Conservation (phyloP, 306 rosid genomes). For the Malus asiatica region DNA sequence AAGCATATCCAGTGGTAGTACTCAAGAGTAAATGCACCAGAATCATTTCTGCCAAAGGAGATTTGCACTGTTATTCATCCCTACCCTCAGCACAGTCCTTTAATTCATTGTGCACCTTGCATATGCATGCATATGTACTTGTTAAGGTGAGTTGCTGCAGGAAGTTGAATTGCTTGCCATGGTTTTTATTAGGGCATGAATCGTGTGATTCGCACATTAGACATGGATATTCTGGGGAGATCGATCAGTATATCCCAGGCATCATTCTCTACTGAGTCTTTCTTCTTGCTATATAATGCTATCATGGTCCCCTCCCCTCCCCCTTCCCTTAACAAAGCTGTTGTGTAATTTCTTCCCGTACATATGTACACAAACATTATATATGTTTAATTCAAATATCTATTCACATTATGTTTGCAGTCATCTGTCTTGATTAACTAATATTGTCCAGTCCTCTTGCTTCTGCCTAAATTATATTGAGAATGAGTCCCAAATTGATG, state of each 20-base stretch:
- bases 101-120: neutral
- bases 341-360: no score
- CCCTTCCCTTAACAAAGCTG: neutral
- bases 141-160: neutral
- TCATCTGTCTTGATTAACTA: no score
- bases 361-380: no score
- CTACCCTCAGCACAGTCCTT: constrained; percentile 19
- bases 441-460: no score
- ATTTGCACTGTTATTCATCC: constrained; percentile 59
- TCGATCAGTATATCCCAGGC: constrained; percentile 13
- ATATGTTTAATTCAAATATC: no score
- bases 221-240: constrained; percentile 22
- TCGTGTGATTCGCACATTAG: constrained; percentile 20
- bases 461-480: no score
- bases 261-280: constrained; percentile 18
- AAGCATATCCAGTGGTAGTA: neutral
- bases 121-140: neutral
- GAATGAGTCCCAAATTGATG: no score
- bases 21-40: constrained; percentile 10
- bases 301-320: constrained; percentile 20
- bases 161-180: neutral
- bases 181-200: neutral
- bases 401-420: no score
- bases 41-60: constrained; percentile 55
- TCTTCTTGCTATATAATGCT: constrained; percentile 5